Evolutionary conservation across 176 grass and related monocot genomes (phyloP).

Genomic region (Guadua angustifolia): DNA sequence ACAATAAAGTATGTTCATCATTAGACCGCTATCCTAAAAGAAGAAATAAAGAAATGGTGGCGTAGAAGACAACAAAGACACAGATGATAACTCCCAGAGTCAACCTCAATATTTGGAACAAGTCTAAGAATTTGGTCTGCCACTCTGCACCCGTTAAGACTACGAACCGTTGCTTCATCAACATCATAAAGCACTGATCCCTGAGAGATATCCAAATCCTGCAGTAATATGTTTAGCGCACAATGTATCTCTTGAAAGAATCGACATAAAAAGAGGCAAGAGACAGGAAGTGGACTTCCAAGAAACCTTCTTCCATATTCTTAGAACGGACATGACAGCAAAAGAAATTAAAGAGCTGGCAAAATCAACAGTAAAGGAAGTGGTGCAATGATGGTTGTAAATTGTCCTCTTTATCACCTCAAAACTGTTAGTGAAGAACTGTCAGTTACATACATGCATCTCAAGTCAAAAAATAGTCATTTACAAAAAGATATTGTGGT

Average conservation of each 20-base stretch:
- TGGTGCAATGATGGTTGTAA: constrained; percentile 28
- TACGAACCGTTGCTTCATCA: constrained; percentile 91
- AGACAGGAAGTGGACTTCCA: not conserved
- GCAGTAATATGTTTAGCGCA: constrained; percentile 39
- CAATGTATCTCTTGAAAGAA: constrained; percentile 44
- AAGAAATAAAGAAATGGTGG: not conserved
- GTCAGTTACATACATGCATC: constrained; percentile 29
- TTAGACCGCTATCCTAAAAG: constrained; percentile 32
- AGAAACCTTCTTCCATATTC: constrained; percentile 12
- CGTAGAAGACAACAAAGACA: constrained; percentile 11
- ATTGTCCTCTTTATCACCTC: constrained; percentile 27
- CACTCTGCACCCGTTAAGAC: constrained; percentile 97
- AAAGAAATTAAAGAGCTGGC: constrained; percentile 14
- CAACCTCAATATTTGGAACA: constrained; percentile 91
- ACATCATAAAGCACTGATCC: constrained; percentile 78
- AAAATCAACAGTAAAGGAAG: constrained; percentile 1
- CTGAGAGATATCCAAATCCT: constrained; percentile 94
- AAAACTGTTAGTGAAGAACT: constrained; percentile 15
- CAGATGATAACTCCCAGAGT: constrained; percentile 13
- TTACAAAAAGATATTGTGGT: no score
- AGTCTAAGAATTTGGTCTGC: constrained; percentile 94
- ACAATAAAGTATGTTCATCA: constrained; percentile 30
- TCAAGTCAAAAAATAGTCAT: not conserved
- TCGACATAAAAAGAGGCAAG: not conserved
- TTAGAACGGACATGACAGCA: not conserved